These are phyloP conservation scores for Fusarium xylarioides DNA, from an alignment of 2,329 filamentous ascomycete species.

Conservation along the genomic window DNA sequence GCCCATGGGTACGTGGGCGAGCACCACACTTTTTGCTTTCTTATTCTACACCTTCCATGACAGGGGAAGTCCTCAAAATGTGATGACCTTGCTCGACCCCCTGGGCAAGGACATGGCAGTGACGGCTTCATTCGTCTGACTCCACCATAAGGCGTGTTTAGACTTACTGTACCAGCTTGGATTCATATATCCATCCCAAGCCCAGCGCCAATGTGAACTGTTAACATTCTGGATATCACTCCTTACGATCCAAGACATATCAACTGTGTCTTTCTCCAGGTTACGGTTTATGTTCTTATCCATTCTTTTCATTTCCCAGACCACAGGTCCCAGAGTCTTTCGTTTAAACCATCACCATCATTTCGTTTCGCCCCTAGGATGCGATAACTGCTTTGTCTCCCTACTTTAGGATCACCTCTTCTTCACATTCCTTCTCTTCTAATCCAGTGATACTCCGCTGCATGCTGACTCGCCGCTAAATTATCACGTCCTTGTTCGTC, in stretches of 20 bases:
- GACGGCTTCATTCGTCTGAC: conserved; percentile 34
- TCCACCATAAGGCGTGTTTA: conserved; percentile 32
- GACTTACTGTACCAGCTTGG: conserved; percentile 18
- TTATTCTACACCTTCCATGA: conserved; percentile 48
- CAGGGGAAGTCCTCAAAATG: conserved; percentile 33
- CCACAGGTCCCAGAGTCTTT: conserved; percentile 5
- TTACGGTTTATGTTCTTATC: conserved; percentile 14
- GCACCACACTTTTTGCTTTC: conserved; percentile 44
- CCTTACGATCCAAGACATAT: conserved; percentile 9
- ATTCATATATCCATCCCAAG: conserved; percentile 42
- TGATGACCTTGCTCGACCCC: conserved; percentile 36
- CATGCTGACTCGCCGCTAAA: conserved; percentile 7
- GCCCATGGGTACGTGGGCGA: conserved; percentile 34
- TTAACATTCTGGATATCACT: conserved; percentile 19
- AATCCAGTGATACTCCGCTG: conserved; percentile 19
- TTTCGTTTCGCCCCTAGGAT: not conserved
- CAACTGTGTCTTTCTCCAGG: conserved; percentile 1
- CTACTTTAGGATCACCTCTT: conserved; percentile 5
- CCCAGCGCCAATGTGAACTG: conserved; percentile 19
- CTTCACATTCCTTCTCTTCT: conserved; percentile 14
- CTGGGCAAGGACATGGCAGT: conserved; percentile 37
- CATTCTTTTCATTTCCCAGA: conserved; percentile 10
- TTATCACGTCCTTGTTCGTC: conserved; percentile 10
- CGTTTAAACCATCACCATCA: not conserved
- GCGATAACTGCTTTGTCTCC: not conserved